Evolutionary conservation across 2,329 filamentous ascomycete genomes (phyloP).

Genomic region (Aspergillus quadricinctus): DNA sequence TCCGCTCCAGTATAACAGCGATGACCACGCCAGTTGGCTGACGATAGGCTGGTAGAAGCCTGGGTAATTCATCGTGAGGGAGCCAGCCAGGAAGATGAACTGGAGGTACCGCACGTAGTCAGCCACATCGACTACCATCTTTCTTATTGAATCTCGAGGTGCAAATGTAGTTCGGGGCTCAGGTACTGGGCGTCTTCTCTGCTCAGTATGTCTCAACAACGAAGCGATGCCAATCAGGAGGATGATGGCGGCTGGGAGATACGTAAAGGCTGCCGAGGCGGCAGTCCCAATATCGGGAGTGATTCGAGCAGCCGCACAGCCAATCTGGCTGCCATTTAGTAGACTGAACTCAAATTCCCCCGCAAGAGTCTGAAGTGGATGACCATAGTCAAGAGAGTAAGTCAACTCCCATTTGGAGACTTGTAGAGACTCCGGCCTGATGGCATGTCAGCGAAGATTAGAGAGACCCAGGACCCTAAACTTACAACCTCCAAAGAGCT

Average conservation of each 20-base stretch:
- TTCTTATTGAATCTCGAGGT: not conserved
- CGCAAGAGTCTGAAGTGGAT: constrained; percentile 3
- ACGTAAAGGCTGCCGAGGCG: not conserved
- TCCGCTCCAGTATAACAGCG: constrained; percentile 9
- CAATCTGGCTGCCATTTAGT: not conserved
- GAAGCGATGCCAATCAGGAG: not conserved
- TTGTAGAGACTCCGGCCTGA: not conserved
- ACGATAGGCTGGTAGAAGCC: constrained; percentile 9
- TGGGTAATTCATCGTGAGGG: constrained; percentile 9
- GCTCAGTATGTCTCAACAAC: not conserved
- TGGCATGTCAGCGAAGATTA: not conserved
- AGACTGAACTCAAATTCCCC: not conserved
- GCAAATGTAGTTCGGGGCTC: not conserved
- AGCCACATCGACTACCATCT: not conserved
- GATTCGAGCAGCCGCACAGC: constrained; percentile 1
- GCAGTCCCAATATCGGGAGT: constrained; percentile 4
- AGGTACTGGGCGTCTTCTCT: not conserved
- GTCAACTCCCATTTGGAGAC: constrained; percentile 1
- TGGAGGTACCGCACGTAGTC: constrained; percentile 11
- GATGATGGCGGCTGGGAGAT: not conserved
- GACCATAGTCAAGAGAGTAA: constrained; percentile 2
- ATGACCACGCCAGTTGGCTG: constrained; percentile 14
- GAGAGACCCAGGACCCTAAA: not conserved
- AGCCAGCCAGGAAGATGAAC: constrained; percentile 12
- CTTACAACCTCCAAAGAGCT: not conserved